Base-by-base conservation (phyloP, 1,284 basidiomycete genomes). In the Trametes hirsuta region DNA sequence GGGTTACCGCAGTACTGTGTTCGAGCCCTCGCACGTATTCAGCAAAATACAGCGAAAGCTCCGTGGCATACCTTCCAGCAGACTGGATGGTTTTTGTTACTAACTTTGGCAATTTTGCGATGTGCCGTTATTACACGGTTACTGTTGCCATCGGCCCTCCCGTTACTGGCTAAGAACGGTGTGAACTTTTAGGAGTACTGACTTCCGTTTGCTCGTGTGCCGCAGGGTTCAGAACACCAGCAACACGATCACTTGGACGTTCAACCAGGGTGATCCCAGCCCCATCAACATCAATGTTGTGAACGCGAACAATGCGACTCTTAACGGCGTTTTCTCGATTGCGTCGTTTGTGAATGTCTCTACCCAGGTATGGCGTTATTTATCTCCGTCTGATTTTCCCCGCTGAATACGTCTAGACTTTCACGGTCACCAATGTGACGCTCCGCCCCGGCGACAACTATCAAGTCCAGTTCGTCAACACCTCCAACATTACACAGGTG, bases 401-500 rank as follows among this genome's bases (percentile, higher is more conserved):
- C 15, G 25, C 14, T 35, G 15, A n/a, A 47, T 49, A 11, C 34
- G 46, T 35, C 4, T 0, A 69, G 69, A 59, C 60, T 18, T 67
- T 67, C 63, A 66, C 65, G 37, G 64, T 71, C 64, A 77, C 77
- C 44, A 73, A 76, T 55, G 77, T 79, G 61, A 78, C 77, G 9
- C 68, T 79, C 44, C 64, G 54, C 9, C 60, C 64, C 21, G 76
- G 70, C 18, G 57, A 68, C 22, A 75, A 73, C 49, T 84, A 81
- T 70, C 66, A 71, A 42, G 77, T 84, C 39, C 68, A 71, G 58
- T 79, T 83, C 55, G 75, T 79, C 54, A 81, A 80, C 70, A 74
- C 77, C 15, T 67, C 70, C 40, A 79, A 83, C 71, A 48, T 62
- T 45, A 64, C 68, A 10, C 74, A 81, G 55, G 69, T 82, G 35